These are phyloP conservation scores for Nannochloris sp. DNA, from an alignment of 139 green algal genomes.

Conservation along the genomic window DNA sequence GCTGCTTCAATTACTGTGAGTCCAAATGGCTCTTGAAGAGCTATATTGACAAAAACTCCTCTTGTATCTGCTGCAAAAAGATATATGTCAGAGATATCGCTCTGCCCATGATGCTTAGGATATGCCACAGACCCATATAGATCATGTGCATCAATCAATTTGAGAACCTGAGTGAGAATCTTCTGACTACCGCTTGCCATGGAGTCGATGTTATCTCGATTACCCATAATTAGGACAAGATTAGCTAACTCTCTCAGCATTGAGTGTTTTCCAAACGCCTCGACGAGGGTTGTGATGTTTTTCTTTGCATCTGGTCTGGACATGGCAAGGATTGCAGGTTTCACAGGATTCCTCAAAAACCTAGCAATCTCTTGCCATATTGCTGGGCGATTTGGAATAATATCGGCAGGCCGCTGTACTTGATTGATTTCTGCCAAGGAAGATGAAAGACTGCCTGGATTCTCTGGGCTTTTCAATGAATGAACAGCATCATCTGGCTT, in stretches of 20 bases:
- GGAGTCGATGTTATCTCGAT: conserved; percentile 75
- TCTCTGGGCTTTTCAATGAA: not conserved
- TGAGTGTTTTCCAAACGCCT: conserved; percentile 62
- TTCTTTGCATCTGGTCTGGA: conserved; percentile 90
- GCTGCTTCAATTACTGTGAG: conserved; percentile 91
- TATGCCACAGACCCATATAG: conserved; percentile 79
- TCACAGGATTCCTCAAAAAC: conserved; percentile 86
- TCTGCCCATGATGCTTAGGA: conserved; percentile 82
- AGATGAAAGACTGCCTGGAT: no score
- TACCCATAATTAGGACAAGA: conserved; percentile 92
- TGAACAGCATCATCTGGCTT: not conserved
- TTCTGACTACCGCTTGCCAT: conserved; percentile 64
- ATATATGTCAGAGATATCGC: conserved; percentile 93
- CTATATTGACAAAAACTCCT: conserved; percentile 79
- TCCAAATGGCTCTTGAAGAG: conserved; percentile 91
- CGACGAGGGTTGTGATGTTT: conserved; percentile 89
- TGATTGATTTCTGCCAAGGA: not conserved
- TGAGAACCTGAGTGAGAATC: conserved; percentile 76
- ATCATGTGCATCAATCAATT: conserved; percentile 87
- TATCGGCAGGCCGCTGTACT: not conserved
- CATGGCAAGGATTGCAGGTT: conserved; percentile 92
- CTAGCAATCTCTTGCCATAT: conserved; percentile 54
- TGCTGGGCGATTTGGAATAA: conserved; percentile 37
- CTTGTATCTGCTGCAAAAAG: conserved; percentile 59
- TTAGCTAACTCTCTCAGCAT: conserved; percentile 83